Conservation (phyloP, 2,329 filamentous ascomycete genomes). For the Cytospora paraplurivora region DNA sequence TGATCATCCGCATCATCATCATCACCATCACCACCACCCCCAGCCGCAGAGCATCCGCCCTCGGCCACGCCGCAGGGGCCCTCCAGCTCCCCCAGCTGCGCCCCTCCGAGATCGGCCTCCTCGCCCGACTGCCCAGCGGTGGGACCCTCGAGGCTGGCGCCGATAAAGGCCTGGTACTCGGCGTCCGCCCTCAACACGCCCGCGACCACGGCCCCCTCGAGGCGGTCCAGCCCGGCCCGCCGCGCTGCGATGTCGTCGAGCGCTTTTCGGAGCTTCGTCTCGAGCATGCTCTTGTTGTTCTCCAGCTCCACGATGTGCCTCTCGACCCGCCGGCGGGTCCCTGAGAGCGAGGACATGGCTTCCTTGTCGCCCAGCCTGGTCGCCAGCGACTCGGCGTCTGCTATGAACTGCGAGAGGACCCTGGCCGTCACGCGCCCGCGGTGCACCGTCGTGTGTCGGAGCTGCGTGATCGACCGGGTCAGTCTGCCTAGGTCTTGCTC, state of each 20-base stretch:
- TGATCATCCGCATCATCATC: not conserved
- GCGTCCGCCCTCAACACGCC: slow-evolving; percentile 36
- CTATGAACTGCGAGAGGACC: slow-evolving; percentile 20
- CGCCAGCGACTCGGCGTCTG: slow-evolving; percentile 36
- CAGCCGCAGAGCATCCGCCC: not conserved
- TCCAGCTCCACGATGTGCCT: slow-evolving; percentile 38
- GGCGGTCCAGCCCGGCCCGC: slow-evolving; percentile 41
- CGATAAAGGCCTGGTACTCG: slow-evolving; percentile 37
- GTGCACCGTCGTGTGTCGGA: slow-evolving; percentile 23
- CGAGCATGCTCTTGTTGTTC: slow-evolving; percentile 39
- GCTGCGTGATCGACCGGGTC: not conserved
- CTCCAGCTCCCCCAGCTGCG: not conserved
- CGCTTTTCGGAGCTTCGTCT: slow-evolving; percentile 33
- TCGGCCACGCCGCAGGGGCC: not conserved
- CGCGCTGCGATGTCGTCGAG: slow-evolving; percentile 39
- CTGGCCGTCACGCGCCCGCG: slow-evolving; percentile 11
- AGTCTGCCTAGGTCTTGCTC: not conserved
- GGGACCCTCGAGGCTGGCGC: slow-evolving; percentile 35
- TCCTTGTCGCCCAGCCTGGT: slow-evolving; percentile 35
- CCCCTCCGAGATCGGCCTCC: not conserved
- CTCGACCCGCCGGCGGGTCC: slow-evolving; percentile 36
- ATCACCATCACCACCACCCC: not conserved
- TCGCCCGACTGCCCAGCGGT: too few species aligned
- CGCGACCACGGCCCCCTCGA: slow-evolving; percentile 36
- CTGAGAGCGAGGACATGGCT: slow-evolving; percentile 36